Evolutionary conservation across 2,329 filamentous ascomycete species (phyloP), one percentile per base, ranked within the genome.

Genomic region (Pyrenophora teres): DNA sequence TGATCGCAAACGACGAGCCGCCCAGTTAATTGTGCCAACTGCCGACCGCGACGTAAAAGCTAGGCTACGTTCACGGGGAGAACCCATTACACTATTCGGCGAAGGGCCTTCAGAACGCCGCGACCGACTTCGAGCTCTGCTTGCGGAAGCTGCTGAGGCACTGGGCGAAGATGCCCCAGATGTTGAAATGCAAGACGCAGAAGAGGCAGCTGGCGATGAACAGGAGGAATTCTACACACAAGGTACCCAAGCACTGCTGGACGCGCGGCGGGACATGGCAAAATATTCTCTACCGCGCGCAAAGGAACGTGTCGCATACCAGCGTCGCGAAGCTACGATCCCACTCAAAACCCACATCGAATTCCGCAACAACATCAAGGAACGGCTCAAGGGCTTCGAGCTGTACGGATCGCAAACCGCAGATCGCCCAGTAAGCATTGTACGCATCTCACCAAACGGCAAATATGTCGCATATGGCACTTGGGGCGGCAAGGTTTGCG

Each of bases 31-130:
- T 10, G 94, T 99, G 3, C 94, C 93, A 0, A 99, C 95, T 47
- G 92, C 97, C 72, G 94, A 99, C 78, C 87, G 83, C 56, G 86
- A 89, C 65, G 92, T 99, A 40, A 89, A 92, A 54, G 81, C 86
- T 32, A 62, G 56, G 49, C 52, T 65, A 37, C 86, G 94, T 60
- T 88, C 94, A 66, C 81, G 96, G 58, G 91, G 90, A n/a, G 89
- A 99, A 70, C 94, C 94, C 9, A 86, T 97, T 48, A 99, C 93
- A 0, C 81, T 97, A 0, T 99, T 99, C 60, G 94, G 92, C 52
- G 94, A 99, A 77, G 90, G 90, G 0, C 87, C 87, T 1, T 87
- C 84, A 21, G 93, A 97, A 65, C 82, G 94, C 53, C 83, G 95
- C 77, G 92, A 96, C 69, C 85, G 94, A 59, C 75, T 99, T 65